Conservation (phyloP, 2,329 filamentous ascomycete genomes). For the Xylaria sp. region DNA sequence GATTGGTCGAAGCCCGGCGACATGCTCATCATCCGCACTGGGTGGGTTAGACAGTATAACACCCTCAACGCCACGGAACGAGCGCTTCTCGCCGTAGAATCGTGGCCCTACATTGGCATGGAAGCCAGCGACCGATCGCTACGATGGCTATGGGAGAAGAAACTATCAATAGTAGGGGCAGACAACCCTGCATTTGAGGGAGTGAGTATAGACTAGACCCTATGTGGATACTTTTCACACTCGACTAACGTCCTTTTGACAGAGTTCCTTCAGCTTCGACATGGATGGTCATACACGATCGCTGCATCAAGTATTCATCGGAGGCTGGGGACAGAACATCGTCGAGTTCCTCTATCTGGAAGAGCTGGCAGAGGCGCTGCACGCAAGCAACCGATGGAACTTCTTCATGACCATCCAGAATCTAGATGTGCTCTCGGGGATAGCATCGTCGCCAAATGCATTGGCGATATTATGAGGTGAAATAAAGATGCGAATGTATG, state of each 20-base stretch:
- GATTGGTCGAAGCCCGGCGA: conserved; percentile 22
- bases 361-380: conserved; percentile 17
- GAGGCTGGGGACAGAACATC: conserved; percentile 28
- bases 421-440: conserved; percentile 25
- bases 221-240: not conserved
- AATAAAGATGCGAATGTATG: not conserved
- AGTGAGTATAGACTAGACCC: not conserved
- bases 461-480: conserved; percentile 25
- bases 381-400: conserved; percentile 18
- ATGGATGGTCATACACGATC: conserved; percentile 9
- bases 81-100: conserved; percentile 14
- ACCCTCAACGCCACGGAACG: conserved; percentile 21
- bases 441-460: conserved; percentile 28
- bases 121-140: conserved; percentile 22
- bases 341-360: conserved; percentile 28
- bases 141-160: conserved; percentile 33
- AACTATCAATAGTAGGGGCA: conserved; percentile 17
- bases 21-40: conserved; percentile 28
- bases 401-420: conserved; percentile 35
- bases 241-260: not conserved
- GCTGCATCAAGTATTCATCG: conserved; percentile 29
- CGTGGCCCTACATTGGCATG: conserved; percentile 19
- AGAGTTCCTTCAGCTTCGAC: conserved; percentile 8
- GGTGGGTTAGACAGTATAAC: conserved; percentile 28
- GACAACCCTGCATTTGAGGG: conserved; percentile 24